Evolutionary conservation across 2,329 filamentous ascomycete genomes (phyloP).

Genomic region (Ophiostoma tasmaniense): DNA sequence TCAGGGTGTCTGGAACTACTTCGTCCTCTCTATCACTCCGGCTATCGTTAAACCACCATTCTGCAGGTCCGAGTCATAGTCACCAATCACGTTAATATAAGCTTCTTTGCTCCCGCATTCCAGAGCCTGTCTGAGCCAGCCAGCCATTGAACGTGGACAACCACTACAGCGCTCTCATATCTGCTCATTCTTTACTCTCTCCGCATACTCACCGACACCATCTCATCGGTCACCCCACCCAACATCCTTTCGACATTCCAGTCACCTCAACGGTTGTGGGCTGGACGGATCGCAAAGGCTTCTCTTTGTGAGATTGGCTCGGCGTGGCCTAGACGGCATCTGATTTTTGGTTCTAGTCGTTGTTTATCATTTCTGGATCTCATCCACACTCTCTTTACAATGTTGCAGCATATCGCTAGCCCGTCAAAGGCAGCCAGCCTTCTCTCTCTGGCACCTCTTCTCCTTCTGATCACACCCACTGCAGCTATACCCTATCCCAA

Average conservation of each 20-base stretch:
- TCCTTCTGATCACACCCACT: slow-evolving; percentile 21
- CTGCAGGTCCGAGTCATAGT: not conserved
- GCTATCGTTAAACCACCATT: not conserved
- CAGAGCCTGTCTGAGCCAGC: slow-evolving; percentile 8
- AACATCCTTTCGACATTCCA: slow-evolving; percentile 11
- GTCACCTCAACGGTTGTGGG: not conserved
- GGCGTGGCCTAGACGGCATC: slow-evolving; percentile 8
- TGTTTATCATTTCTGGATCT: not conserved
- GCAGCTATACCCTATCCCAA: slow-evolving; percentile 42
- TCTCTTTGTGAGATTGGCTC: slow-evolving; percentile 1
- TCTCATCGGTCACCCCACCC: slow-evolving; percentile 9
- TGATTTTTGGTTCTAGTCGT: not conserved
- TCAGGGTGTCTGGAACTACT: not conserved
- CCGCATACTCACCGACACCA: slow-evolving; percentile 9
- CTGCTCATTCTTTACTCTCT: not conserved
- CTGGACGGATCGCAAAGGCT: slow-evolving; percentile 5
- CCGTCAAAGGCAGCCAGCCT: not conserved
- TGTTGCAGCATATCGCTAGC: slow-evolving; percentile 9
- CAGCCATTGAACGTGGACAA: not conserved
- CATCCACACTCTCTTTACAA: not conserved
- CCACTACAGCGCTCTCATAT: not conserved
- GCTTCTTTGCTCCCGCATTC: slow-evolving; percentile 10
- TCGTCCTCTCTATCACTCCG: not conserved
- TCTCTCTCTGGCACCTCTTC: slow-evolving; percentile 7
- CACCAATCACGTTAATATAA: slow-evolving; percentile 10